These are phyloP conservation scores for Cystobasidium sp. DNA, from an alignment of 1,284 basidiomycete genomes.

Conservation along the genomic window DNA sequence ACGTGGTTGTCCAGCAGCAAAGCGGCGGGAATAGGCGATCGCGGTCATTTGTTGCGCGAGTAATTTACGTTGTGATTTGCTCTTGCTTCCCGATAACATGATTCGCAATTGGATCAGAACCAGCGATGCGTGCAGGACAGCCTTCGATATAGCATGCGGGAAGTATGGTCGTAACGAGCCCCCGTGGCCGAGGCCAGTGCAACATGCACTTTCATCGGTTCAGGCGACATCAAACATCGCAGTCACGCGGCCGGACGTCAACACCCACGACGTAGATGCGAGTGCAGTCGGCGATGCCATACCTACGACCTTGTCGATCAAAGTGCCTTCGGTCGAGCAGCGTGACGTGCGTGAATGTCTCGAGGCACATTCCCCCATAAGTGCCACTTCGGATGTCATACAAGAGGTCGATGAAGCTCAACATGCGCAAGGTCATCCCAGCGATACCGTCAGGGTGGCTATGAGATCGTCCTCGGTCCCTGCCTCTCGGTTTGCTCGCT, in stretches of 20 bases:
- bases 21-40: neutral
- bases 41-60: neutral
- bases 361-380: no score
- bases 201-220: no score
- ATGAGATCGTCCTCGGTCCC: slow-evolving; percentile 81
- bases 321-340: no score
- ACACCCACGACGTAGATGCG: no score
- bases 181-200: no score
- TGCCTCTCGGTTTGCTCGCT: slow-evolving; percentile 78
- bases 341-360: no score
- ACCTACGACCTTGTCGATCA: no score
- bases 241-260: no score
- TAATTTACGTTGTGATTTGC: neutral
- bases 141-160: neutral
- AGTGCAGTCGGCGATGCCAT: no score
- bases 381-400: no score
- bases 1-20: neutral
- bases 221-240: no score
- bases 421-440: neutral
- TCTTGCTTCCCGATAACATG: neutral
- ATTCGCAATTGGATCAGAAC: neutral
- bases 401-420: neutral
- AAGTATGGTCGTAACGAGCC: no score
- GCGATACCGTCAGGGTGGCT: slow-evolving; percentile 56
- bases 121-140: slow-evolving; percentile 5